A percentile compares a stretch with the other conserved stretches of the same genome.
Evolutionary conservation across 352 stramenopile genomes (phyloP).

Genomic region (Sclerospora graminicola): DNA sequence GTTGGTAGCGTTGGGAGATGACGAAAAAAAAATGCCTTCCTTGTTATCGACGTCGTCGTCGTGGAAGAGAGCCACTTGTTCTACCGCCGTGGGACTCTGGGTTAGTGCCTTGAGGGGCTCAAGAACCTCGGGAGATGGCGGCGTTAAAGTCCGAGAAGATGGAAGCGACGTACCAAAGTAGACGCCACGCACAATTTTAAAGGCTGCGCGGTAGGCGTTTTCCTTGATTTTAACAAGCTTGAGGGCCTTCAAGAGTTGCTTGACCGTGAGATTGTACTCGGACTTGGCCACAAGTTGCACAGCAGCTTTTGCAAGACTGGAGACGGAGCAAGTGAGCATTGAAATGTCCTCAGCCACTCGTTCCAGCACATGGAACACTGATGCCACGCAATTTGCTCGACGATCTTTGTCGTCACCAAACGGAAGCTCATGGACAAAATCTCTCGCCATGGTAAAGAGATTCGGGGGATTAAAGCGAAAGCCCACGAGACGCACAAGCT

Average conservation of each 20-base stretch:
- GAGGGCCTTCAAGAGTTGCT: conserved; percentile 14
- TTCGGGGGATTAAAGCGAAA: conserved; percentile 67
- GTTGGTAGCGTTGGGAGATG: background rate
- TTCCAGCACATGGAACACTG: conserved; percentile 32
- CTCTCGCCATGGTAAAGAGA: conserved; percentile 48
- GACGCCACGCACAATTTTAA: conserved; percentile 23
- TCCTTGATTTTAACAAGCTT: conserved; percentile 18
- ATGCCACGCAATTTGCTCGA: conserved; percentile 20
- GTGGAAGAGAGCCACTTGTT: conserved; percentile 10
- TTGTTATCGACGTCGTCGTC: conserved; percentile 1
- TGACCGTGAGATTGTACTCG: conserved; percentile 21
- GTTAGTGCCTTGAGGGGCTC: conserved; percentile 19
- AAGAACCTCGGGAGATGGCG: conserved; percentile 9
- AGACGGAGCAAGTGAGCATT: conserved; percentile 28
- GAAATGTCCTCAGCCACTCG: conserved; percentile 21
- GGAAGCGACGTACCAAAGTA: conserved; percentile 12
- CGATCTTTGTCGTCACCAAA: conserved; percentile 10
- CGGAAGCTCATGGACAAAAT: conserved; percentile 39
- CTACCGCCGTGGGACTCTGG: conserved; percentile 24
- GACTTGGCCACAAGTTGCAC: conserved; percentile 34
- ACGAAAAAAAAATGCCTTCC: background rate
- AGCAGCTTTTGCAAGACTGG: conserved; percentile 32
- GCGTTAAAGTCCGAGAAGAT: conserved; percentile 3
- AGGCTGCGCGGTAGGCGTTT: conserved; percentile 19
- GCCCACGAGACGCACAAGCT: conserved; percentile 39